Base-by-base conservation (phyloP, 305 asterid genomes). In the Fraxinus latifolia region DNA sequence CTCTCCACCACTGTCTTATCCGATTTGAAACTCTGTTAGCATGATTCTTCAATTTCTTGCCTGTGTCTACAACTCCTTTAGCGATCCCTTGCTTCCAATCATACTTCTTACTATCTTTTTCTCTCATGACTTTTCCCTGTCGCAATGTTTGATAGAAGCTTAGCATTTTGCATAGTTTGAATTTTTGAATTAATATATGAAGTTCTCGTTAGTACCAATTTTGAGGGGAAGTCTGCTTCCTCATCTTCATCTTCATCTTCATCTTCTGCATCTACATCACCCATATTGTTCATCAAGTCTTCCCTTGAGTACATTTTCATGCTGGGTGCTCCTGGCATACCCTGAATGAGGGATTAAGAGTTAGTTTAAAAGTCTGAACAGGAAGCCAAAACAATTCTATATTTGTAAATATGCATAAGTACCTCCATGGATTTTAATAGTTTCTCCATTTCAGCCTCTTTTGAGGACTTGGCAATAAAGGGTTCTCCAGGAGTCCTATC, bases 251-350 rank as follows among this genome's bases (percentile, higher is more conserved):
- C 97, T 0, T 90, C 96, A 0, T 91, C 97, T 1, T 93, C 98
- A 4, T 92, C 97, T 76, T 82, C 93, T 42, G 72, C 96, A 83
- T 87, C 96, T 77, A 85, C 95, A 50, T 82, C 90, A 34, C 97
- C 99, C 50, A 93, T 87, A 12, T 90, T 93, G 82, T 91, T 92
- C 97, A 90, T 94, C 88, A 96, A 89, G 81, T 96, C 99, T 82
- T 96, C 99, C 85, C 97, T 87, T 0, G 98, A 94, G 90, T 93
- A 96, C 98, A 96, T 94, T 89, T 96, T 91, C 99, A 96, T 96
- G 77, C 92, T 88, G 0, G 99, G 98, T 68, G 98, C 97, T 88
- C 99, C 98, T 27, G 98, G 99, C 92, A 94, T 92, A 75, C 95
- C 97, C 99, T 95, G 90, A 60, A 85, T 23, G 79, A 9, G 67